Evolutionary conservation across 352 stramenopile species (phyloP).

Genomic region (Globisporangium takayamanum): DNA sequence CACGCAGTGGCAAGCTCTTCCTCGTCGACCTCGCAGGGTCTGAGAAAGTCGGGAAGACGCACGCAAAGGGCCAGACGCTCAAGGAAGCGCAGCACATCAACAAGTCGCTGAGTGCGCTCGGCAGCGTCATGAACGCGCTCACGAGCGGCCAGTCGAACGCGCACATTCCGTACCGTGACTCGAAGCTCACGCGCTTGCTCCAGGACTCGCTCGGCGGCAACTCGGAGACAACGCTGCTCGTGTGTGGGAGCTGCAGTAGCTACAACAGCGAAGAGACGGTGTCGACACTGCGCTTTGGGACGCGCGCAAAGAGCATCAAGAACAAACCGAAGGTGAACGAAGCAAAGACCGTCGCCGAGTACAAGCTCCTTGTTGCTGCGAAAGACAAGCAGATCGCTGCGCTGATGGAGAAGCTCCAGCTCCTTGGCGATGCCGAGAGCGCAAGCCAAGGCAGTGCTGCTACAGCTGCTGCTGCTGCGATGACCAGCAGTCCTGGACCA

Average conservation of each 20-base stretch:
- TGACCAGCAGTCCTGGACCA: background rate
- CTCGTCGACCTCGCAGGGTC: conserved; percentile 75
- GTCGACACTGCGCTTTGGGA: conserved; percentile 68
- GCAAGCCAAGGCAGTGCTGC: background rate
- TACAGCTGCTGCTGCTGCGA: no score
- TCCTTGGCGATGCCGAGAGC: conserved; percentile 7
- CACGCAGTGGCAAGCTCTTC: conserved; percentile 90
- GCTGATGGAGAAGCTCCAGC: conserved; percentile 29
- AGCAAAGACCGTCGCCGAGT: conserved; percentile 86
- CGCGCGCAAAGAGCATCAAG: conserved; percentile 72
- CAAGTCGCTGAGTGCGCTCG: conserved; percentile 85
- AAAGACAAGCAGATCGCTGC: conserved; percentile 51
- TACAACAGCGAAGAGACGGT: conserved; percentile 73
- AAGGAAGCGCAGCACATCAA: conserved; percentile 89
- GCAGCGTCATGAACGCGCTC: conserved; percentile 88
- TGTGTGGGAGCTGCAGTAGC: conserved; percentile 56
- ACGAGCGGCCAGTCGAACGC: conserved; percentile 80
- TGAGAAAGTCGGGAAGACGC: conserved; percentile 71
- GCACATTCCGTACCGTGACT: conserved; percentile 89
- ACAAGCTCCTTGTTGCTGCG: conserved; percentile 51
- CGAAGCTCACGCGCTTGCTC: conserved; percentile 83
- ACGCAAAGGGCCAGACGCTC: conserved; percentile 88
- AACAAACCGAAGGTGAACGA: conserved; percentile 78
- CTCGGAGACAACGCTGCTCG: conserved; percentile 62
- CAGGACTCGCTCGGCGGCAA: conserved; percentile 81